These are phyloP conservation scores for Penicillium italicum DNA, from an alignment of 2,329 filamentous ascomycete species.

Conservation along the genomic window DNA sequence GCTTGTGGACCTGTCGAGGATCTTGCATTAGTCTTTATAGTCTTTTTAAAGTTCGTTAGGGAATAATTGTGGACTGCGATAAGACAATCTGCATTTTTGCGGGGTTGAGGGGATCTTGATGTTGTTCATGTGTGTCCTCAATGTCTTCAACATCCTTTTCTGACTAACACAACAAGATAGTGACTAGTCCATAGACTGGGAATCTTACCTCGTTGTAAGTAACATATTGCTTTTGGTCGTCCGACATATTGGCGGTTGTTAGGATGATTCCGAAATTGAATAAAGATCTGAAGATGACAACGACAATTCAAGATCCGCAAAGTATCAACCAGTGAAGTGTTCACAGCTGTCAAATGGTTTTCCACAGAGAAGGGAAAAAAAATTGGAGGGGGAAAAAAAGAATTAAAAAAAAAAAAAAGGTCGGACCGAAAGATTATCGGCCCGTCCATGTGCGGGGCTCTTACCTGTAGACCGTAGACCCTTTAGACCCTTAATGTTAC, in stretches of 20 bases:
- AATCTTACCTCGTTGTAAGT: constrained; percentile 81
- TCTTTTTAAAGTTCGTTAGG: neutral
- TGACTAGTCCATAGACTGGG: neutral
- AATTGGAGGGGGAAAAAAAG: neutral
- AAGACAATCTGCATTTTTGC: constrained; percentile 6
- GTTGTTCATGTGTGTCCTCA: neutral
- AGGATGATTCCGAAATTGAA: neutral
- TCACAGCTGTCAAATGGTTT: neutral
- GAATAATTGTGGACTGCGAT: constrained; percentile 1
- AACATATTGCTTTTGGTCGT: constrained; percentile 71
- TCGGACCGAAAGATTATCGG: constrained; percentile 13
- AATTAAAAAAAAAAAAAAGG: constrained; percentile 11
- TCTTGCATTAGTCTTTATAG: constrained; percentile 10
- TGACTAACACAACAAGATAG: neutral
- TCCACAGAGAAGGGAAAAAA: neutral
- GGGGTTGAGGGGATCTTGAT: neutral
- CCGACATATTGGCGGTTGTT: constrained; percentile 57
- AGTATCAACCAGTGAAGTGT: neutral
- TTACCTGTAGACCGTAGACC: neutral
- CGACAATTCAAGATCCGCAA: neutral
- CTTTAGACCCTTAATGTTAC: neutral
- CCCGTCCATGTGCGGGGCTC: constrained; percentile 2
- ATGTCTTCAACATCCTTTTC: neutral
- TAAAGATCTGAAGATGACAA: neutral
- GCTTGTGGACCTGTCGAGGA: constrained; percentile 77